Conservation (phyloP, 495 filamentous ascomycete species). For the Antarctomyces pellizariae region DNA sequence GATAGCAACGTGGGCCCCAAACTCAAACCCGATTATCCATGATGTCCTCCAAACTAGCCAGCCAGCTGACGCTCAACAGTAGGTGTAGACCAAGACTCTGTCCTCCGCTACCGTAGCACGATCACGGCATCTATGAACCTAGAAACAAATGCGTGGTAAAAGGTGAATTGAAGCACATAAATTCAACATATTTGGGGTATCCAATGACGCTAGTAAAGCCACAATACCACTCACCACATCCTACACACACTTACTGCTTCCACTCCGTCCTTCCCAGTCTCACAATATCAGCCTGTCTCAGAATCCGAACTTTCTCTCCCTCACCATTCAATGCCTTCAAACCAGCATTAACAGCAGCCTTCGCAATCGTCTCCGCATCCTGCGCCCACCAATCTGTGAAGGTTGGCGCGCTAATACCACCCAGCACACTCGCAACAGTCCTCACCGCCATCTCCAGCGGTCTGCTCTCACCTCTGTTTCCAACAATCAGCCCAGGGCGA, state of each 20-base stretch:
- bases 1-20: too few relatives aligned
- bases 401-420: conserved; percentile 22
- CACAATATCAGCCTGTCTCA: conserved; percentile 15
- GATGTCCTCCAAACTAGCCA: too few relatives aligned
- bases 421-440: conserved; percentile 19
- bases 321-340: conserved; percentile 9
- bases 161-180: too few relatives aligned
- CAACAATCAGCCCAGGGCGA: conserved; percentile 42
- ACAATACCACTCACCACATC: conserved; percentile 22
- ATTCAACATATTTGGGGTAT: too few relatives aligned
- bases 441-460: conserved; percentile 23
- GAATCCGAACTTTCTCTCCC: conserved; percentile 11
- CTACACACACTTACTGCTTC: conserved; percentile 21
- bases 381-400: conserved; percentile 46
- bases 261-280: conserved; percentile 18
- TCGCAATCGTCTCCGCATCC: conserved; percentile 40
- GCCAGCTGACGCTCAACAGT: too few relatives aligned
- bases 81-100: too few relatives aligned
- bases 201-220: conserved; percentile 18
- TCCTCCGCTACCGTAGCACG: too few relatives aligned
- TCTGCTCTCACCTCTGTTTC: conserved; percentile 31
- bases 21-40: too few relatives aligned
- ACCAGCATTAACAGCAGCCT: conserved; percentile 33
- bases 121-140: too few relatives aligned
- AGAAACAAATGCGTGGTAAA: too few relatives aligned